Conservation (phyloP, 2,329 filamentous ascomycete species). For the Fusarium sp. region DNA sequence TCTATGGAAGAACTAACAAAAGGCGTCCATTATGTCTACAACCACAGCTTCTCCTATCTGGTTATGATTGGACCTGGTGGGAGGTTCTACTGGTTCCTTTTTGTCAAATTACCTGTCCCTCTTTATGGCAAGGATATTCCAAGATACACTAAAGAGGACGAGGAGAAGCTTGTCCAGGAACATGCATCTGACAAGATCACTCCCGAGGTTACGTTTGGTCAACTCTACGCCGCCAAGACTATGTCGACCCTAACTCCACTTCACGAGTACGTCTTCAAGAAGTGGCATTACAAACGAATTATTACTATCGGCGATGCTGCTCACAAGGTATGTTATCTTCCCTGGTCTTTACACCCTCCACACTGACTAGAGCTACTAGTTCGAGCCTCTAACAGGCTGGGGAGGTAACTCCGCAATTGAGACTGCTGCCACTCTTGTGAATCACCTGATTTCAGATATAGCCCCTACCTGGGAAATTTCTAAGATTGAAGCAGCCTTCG, state of each 20-base stretch:
- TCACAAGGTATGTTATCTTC: slow-evolving; percentile 2
- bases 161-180: not conserved
- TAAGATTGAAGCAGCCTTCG: not conserved
- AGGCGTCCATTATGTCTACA: not conserved
- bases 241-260: slow-evolving; percentile 2
- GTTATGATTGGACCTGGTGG: slow-evolving; percentile 6
- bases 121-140: not conserved
- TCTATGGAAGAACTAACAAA: not conserved
- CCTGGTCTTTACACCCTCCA: rapidly evolving
- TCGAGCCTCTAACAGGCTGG: slow-evolving; percentile 1
- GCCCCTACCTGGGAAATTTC: not conserved
- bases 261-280: slow-evolving; percentile 12
- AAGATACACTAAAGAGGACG: not conserved
- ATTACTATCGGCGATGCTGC: slow-evolving; percentile 18
- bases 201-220: not conserved
- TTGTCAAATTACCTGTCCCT: not conserved
- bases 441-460: not conserved
- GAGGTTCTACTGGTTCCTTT: slow-evolving; percentile 15
- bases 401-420: slow-evolving; percentile 10
- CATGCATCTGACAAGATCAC: not conserved
- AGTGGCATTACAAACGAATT: slow-evolving; percentile 15
- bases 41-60: not conserved
- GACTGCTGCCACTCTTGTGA: slow-evolving; percentile 1
- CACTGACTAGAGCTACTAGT: not conserved
- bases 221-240: not conserved